Base-by-base conservation (phyloP, 192 early-diverging fungal species). In the Umbelopsis vinacea region DNA sequence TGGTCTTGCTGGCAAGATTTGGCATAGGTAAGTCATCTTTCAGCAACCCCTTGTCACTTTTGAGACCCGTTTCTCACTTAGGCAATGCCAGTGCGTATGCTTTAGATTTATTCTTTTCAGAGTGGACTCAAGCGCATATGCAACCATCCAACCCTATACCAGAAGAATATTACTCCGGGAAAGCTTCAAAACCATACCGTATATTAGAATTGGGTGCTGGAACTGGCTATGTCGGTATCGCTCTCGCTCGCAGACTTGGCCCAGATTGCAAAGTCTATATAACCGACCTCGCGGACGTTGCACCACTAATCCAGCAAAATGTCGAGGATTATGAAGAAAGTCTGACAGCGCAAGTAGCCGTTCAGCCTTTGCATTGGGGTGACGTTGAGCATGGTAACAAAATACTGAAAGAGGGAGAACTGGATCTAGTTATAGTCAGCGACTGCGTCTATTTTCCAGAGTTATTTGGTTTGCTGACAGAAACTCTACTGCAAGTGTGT, bases 391-490 rank as follows among this genome's bases (percentile, higher is more conserved):
- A 87, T 67, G 77, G 81, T 0, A 35, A 22, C 0, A 52, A 46
- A 1, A 8, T 87, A 1, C 22, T 80, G 2, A 1, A 53, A 10
- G 46, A 70, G 1, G 74, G 76, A 2, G 52, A 37, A 17, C 67
- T 83, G 22, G 85, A 87, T 52, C 74, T 84, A 17, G 74, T 87
- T 1, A 60, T 87, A 1, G 78, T 82, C 7, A 82, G 79, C 35
- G 85, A 87, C 73, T 71, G 82, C 37, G 81, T 84, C 6, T 84
- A 87, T 48, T 87, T 84, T n/a, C 83, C 81, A 6, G 85, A 87
- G 46, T 45, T 84, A 37, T 87, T 84, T 55, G 68, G 53, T 0
- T 48, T 74, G 17, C 50, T 87, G 11, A 33, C 79, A 1, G 74
- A 83, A 6, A 87, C 85, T 0, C 29, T 87, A 23, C 63, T 70